A percentile compares a stretch with the other conserved stretches of the same genome.
Conservation (phyloP, 768 basidiomycete species). For the Russula sp. region DNA sequence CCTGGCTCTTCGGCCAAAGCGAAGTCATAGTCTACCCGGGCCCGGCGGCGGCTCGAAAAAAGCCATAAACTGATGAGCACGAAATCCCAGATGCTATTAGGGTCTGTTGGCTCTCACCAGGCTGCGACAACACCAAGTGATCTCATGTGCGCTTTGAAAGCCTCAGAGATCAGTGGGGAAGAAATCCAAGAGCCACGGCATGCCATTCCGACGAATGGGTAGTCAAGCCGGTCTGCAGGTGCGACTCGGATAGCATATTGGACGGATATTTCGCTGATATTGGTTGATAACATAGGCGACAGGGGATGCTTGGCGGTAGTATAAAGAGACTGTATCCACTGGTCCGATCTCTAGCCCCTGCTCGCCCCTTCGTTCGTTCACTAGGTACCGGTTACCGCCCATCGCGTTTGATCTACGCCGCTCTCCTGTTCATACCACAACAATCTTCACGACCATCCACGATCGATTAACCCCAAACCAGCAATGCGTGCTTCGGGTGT, state of each 20-base stretch:
- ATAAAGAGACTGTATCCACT: neutral
- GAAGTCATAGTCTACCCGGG: neutral
- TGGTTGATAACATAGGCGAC: neutral
- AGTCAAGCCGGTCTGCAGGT: too few species aligned
- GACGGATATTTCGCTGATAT: neutral
- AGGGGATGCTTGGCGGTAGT: neutral
- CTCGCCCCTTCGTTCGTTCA: neutral
- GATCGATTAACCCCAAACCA: neutral
- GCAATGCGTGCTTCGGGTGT: neutral
- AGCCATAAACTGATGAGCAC: neutral
- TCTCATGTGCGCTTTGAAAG: too few species aligned
- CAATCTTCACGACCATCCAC: neutral
- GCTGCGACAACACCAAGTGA: too few species aligned
- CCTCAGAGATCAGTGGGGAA: too few species aligned
- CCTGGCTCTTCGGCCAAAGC: neutral
- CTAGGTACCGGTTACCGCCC: conserved; percentile 10
- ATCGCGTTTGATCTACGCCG: neutral
- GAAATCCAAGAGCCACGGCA: too few species aligned
- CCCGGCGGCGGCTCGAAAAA: neutral
- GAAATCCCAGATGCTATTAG: too few species aligned
- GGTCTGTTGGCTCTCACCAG: too few species aligned
- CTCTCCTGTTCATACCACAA: neutral
- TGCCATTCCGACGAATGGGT: neutral
- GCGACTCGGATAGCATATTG: too few species aligned
- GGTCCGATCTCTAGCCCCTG: neutral